phyloP scores from a whole-genome alignment of 306 rosid species.

The Gillenia trifoliata region DNA sequence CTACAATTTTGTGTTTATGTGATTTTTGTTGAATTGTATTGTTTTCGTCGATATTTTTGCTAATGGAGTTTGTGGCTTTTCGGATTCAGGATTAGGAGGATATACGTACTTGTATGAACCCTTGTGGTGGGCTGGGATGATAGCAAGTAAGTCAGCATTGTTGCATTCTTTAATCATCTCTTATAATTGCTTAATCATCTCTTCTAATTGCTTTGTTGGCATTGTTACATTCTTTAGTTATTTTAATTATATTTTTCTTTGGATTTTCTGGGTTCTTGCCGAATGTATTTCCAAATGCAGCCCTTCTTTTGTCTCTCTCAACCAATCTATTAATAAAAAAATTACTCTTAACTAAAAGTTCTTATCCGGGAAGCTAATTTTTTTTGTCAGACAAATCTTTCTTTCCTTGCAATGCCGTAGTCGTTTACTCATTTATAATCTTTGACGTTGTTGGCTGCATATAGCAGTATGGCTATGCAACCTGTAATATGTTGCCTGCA shows the following conservation, averaged over 20 bases:
- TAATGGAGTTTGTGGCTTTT: neutral
- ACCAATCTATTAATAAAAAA: no score
- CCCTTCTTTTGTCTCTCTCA: neutral
- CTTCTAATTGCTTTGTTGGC: neutral
- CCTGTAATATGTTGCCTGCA: neutral
- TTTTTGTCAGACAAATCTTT: neutral
- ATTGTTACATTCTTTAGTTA: neutral
- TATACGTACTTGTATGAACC: slow-evolving; percentile 77
- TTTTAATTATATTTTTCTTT: no score
- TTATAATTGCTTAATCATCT: no score
- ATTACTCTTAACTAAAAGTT: no score
- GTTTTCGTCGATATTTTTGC: neutral
- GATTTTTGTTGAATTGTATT: neutral
- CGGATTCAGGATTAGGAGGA: slow-evolving; percentile 72
- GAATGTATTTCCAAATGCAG: neutral
- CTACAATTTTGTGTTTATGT: neutral
- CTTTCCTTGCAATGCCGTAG: neutral
- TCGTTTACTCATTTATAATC: neutral
- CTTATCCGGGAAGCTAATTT: no score
- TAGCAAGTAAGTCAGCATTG: slow-evolving; percentile 78
- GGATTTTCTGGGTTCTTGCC: neutral
- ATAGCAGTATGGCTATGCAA: neutral
- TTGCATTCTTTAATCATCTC: neutral
- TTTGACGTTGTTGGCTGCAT: neutral
- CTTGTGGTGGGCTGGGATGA: slow-evolving; percentile 93